phyloP scores from a whole-genome alignment of 2,329 filamentous ascomycete genomes.

The Xylaria sp. region DNA sequence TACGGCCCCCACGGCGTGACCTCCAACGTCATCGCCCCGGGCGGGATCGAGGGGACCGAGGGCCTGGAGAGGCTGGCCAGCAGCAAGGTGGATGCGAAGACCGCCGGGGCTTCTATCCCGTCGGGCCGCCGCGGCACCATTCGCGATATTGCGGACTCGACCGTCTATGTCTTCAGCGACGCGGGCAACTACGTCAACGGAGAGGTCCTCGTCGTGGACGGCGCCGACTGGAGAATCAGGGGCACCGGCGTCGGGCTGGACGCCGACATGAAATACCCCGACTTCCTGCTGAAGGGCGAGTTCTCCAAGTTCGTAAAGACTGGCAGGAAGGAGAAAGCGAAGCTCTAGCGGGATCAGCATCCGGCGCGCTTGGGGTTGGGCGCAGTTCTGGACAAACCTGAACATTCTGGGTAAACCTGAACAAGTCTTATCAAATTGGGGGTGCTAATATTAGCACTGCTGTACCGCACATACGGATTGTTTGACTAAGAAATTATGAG shows the following conservation, averaged over 20 bases:
- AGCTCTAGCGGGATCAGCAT: constrained; percentile 41
- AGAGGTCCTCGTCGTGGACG: constrained; percentile 75
- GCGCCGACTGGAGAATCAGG: constrained; percentile 59
- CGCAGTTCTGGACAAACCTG: no score
- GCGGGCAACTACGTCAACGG: constrained; percentile 87
- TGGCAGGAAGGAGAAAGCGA: constrained; percentile 43
- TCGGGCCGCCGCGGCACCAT: constrained; percentile 76
- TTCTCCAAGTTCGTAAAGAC: constrained; percentile 45
- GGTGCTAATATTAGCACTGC: no score
- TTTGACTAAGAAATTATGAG: no score
- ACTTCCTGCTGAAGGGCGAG: constrained; percentile 48
- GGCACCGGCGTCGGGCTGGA: constrained; percentile 51
- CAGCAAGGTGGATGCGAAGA: constrained; percentile 37
- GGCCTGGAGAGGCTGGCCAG: constrained; percentile 68
- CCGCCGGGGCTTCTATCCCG: constrained; percentile 59
- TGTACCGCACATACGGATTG: no score
- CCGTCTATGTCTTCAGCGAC: constrained; percentile 85
- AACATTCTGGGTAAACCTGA: no score
- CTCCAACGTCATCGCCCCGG: constrained; percentile 86
- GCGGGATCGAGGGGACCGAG: constrained; percentile 84
- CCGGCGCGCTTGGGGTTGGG: no score
- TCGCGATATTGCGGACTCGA: constrained; percentile 90
- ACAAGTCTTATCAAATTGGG: neutral
- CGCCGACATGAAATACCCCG: constrained; percentile 53
- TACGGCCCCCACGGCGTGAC: constrained; percentile 86